phyloP scores from a whole-genome alignment of 805 yeast species.

The Hanseniaspora occidentalis region DNA sequence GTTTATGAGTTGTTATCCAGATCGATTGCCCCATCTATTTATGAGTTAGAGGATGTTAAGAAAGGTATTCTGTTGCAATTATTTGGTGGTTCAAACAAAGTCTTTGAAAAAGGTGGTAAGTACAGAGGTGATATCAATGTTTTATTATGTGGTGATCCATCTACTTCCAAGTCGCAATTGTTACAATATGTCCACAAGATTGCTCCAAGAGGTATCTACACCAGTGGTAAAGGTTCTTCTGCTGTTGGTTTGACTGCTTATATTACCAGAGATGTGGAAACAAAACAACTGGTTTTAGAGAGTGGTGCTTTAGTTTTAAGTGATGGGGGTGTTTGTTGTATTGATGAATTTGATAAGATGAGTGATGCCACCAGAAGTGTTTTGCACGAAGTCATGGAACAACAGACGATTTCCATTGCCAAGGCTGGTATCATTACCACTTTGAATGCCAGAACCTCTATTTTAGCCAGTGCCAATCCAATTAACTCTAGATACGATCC shows the following conservation, averaged over 20 bases:
- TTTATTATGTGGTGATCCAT: slow-evolving; percentile 93
- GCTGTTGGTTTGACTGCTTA: slow-evolving; percentile 99
- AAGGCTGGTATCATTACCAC: slow-evolving; percentile 98
- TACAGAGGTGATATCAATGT: slow-evolving; percentile 94
- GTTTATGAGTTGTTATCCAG: slow-evolving; percentile 77
- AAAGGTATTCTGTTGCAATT: slow-evolving; percentile 87
- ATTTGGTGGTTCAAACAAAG: slow-evolving; percentile 92
- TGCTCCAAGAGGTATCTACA: slow-evolving; percentile 95
- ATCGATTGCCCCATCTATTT: slow-evolving; percentile 93
- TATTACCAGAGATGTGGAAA: slow-evolving; percentile 86
- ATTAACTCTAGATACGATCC: slow-evolving; percentile 93
- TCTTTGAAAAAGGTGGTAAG: slow-evolving; percentile 78
- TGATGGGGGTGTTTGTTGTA: slow-evolving; percentile 98
- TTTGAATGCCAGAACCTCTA: slow-evolving; percentile 89
- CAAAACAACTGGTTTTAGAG: slow-evolving; percentile 86
- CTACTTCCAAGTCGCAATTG: slow-evolving; percentile 91
- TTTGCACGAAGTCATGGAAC: slow-evolving; percentile 98
- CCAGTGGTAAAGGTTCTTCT: slow-evolving; percentile 97
- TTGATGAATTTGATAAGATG: slow-evolving; percentile 98
- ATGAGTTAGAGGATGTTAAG: slow-evolving; percentile 91
- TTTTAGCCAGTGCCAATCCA: slow-evolving; percentile 94
- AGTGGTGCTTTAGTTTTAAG: slow-evolving; percentile 93
- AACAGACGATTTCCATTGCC: slow-evolving; percentile 95
- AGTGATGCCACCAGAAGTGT: slow-evolving; percentile 88
- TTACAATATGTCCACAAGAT: slow-evolving; percentile 92